phyloP scores from a whole-genome alignment of 2,329 filamentous ascomycete genomes.

The Aspergillus quadricinctus region DNA sequence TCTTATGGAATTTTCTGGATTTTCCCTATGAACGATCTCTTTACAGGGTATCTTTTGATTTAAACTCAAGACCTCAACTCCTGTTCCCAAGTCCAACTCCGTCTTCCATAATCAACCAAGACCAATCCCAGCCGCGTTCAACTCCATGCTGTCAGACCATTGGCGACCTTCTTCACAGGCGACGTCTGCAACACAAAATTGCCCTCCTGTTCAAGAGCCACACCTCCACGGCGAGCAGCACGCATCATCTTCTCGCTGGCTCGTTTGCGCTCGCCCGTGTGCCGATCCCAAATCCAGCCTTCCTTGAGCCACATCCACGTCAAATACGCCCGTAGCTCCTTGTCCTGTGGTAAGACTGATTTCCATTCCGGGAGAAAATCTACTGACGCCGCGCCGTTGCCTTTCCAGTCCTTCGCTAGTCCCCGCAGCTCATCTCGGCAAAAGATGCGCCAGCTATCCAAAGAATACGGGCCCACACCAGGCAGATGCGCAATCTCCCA shows the following conservation, averaged over 20 bases:
- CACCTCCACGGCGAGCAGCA: constrained; percentile 36
- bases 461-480: constrained; percentile 69
- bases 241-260: constrained; percentile 37
- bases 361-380: constrained; percentile 86
- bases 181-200: constrained; percentile 36
- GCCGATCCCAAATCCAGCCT: constrained; percentile 74
- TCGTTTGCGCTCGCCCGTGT: constrained; percentile 54
- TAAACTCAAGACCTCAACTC: constrained; percentile 3
- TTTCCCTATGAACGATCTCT: neutral
- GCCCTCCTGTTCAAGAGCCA: constrained; percentile 40
- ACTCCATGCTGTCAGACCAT: constrained; percentile 18
- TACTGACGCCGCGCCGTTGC: constrained; percentile 41
- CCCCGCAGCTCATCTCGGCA: constrained; percentile 74
- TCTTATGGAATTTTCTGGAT: neutral
- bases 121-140: neutral
- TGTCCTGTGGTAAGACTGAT: constrained; percentile 75
- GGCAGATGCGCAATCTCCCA: constrained; percentile 88
- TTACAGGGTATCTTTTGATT: neutral
- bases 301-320: constrained; percentile 90
- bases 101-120: neutral
- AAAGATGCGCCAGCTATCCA: constrained; percentile 92
- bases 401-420: constrained; percentile 62
- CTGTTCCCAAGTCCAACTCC: neutral
- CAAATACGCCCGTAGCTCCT: constrained; percentile 81
- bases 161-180: constrained; percentile 26